phyloP scores from a whole-genome alignment of 2,329 filamentous ascomycete genomes.

The Colletotrichum tabaci region DNA sequence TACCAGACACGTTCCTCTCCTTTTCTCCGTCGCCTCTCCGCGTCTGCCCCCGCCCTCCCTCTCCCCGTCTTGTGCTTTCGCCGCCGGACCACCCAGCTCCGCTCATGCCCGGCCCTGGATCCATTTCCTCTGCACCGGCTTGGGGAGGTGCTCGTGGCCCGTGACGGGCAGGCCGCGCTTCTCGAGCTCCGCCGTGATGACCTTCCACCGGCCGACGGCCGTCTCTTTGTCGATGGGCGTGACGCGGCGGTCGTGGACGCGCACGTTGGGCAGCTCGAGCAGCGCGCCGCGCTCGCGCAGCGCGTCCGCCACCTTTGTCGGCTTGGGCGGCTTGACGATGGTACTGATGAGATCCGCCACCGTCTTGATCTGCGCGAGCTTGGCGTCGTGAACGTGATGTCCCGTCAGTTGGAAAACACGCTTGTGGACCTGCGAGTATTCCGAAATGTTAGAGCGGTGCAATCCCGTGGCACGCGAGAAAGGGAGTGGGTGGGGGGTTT shows the following conservation, averaged over 20 bases:
- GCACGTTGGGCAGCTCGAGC: constrained; percentile 76
- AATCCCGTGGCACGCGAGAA: neutral
- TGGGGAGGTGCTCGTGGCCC: constrained; percentile 58
- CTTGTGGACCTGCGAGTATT: constrained; percentile 77
- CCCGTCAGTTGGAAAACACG: constrained; percentile 87
- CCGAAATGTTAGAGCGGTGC: neutral
- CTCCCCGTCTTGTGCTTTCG: neutral
- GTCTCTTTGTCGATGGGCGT: constrained; percentile 81
- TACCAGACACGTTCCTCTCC: constrained; percentile 26
- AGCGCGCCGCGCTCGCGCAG: constrained; percentile 66
- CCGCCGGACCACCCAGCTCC: neutral
- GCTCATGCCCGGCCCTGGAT: constrained; percentile 56
- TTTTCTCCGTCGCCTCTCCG: neutral
- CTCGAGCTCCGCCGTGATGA: constrained; percentile 80
- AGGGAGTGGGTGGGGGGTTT: neutral
- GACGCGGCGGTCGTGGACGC: constrained; percentile 74
- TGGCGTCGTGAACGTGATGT: constrained; percentile 79
- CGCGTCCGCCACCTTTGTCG: constrained; percentile 74
- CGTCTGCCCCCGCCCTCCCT: neutral
- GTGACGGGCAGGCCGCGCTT: constrained; percentile 73
- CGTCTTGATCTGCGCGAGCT: constrained; percentile 70
- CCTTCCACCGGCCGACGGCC: constrained; percentile 82
- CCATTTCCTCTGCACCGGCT: constrained; percentile 61
- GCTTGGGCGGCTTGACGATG: constrained; percentile 68
- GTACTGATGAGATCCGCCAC: constrained; percentile 69